Evolutionary conservation across 2,329 filamentous ascomycete species (phyloP).

Genomic region (Juglanconis oblonga): DNA sequence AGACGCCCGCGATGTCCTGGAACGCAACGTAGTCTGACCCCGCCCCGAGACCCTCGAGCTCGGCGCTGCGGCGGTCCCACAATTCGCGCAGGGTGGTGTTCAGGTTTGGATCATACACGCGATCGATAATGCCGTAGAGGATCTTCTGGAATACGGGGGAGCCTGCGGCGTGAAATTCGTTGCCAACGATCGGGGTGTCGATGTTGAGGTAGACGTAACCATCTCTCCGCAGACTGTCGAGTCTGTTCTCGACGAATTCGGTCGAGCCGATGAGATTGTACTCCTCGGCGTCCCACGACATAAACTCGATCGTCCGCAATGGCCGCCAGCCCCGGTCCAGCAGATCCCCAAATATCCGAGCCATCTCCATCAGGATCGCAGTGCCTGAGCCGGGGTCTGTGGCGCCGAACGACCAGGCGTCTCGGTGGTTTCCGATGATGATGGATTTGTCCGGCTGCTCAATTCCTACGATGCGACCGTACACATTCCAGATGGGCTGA

Average conservation of each 20-base stretch:
- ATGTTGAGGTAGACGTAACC: slow-evolving; percentile 90
- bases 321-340: slow-evolving; percentile 80
- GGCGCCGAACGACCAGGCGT: slow-evolving; percentile 87
- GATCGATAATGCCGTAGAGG: slow-evolving; percentile 69
- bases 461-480: slow-evolving; percentile 78
- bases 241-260: slow-evolving; percentile 86
- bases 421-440: slow-evolving; percentile 89
- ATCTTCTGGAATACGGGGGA: slow-evolving; percentile 76
- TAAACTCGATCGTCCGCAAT: slow-evolving; percentile 91
- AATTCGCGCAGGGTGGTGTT: slow-evolving; percentile 72
- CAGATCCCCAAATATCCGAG: slow-evolving; percentile 79
- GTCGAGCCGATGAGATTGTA: slow-evolving; percentile 95
- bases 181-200: slow-evolving; percentile 75
- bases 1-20: slow-evolving; percentile 85
- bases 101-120: slow-evolving; percentile 67
- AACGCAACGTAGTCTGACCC: slow-evolving; percentile 86
- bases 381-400: slow-evolving; percentile 84
- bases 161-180: slow-evolving; percentile 71
- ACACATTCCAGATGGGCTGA: slow-evolving; percentile 89
- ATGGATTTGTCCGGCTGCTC: slow-evolving; percentile 82
- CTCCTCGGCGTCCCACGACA: slow-evolving; percentile 91
- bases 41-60: slow-evolving; percentile 68
- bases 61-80: slow-evolving; percentile 65
- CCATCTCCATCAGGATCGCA: slow-evolving; percentile 85
- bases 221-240: slow-evolving; percentile 68